Conservation (phyloP, 2,329 filamentous ascomycete genomes). For the Stemphylium vesicarium region DNA sequence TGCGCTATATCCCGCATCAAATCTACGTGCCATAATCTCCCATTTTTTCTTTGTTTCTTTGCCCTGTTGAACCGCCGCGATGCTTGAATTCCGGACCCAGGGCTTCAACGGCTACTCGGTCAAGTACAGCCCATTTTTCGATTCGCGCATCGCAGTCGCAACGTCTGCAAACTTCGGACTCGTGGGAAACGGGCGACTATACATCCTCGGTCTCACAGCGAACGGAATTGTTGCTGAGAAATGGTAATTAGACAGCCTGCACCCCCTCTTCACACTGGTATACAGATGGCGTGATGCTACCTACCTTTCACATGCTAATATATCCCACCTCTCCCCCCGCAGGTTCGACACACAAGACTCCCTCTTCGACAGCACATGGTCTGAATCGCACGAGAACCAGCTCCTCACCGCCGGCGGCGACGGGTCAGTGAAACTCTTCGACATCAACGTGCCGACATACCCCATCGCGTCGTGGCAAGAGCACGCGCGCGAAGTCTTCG, state of each 20-base stretch:
- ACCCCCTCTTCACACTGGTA: not conserved
- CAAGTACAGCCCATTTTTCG: slow-evolving; percentile 98
- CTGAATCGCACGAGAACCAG: slow-evolving; percentile 95
- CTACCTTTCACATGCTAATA: slow-evolving; percentile 15
- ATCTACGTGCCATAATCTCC: slow-evolving; percentile 23
- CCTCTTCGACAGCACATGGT: slow-evolving; percentile 94
- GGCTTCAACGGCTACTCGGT: slow-evolving; percentile 96
- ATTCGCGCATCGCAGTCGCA: slow-evolving; percentile 89
- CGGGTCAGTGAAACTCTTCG: slow-evolving; percentile 93
- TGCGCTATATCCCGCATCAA: slow-evolving; percentile 8
- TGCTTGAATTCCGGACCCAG: slow-evolving; percentile 93
- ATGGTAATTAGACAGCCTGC: slow-evolving; percentile 58
- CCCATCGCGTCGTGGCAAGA: slow-evolving; percentile 92
- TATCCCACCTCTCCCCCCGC: not conserved
- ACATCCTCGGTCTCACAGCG: slow-evolving; percentile 80
- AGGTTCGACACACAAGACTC: slow-evolving; percentile 98
- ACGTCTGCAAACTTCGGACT: slow-evolving; percentile 95
- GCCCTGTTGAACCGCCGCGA: slow-evolving; percentile 50
- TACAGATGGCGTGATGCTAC: not conserved
- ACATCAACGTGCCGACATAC: slow-evolving; percentile 79
- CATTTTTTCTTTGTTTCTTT: not conserved
- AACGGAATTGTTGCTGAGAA: slow-evolving; percentile 85
- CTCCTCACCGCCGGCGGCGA: slow-evolving; percentile 88
- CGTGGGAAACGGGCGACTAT: slow-evolving; percentile 92
- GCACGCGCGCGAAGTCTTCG: slow-evolving; percentile 91